Conservation (phyloP, 495 filamentous ascomycete species). For the Tuber melanosporum region DNA sequence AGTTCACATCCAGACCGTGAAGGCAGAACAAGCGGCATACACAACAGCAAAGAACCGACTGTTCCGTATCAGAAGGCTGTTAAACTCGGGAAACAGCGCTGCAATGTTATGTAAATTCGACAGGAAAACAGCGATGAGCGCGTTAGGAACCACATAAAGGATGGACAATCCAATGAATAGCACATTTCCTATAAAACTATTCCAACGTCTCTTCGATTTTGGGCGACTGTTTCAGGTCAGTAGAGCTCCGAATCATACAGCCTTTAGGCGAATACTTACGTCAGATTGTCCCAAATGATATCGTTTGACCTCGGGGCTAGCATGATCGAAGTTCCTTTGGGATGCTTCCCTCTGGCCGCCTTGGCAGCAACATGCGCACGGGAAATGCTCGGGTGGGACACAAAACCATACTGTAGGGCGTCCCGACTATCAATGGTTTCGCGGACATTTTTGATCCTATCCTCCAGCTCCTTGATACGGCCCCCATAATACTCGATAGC, state of each 20-base stretch:
- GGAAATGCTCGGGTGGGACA: slow-evolving; percentile 79
- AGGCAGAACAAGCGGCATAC: slow-evolving; percentile 15
- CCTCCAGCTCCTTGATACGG: slow-evolving; percentile 74
- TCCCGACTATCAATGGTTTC: slow-evolving; percentile 76
- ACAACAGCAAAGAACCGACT: slow-evolving; percentile 71
- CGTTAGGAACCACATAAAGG: slow-evolving; percentile 91
- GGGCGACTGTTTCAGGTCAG: slow-evolving; percentile 22
- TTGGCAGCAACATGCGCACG: slow-evolving; percentile 86
- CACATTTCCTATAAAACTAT: slow-evolving; percentile 67
- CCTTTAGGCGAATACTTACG: slow-evolving; percentile 48
- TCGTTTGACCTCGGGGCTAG: slow-evolving; percentile 84
- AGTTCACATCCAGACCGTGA: slow-evolving; percentile 3
- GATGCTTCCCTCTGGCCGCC: slow-evolving; percentile 68
- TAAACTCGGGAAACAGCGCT: slow-evolving; percentile 48
- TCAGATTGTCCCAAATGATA: slow-evolving; percentile 92
- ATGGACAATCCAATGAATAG: slow-evolving; percentile 77
- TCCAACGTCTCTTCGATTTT: slow-evolving; percentile 58
- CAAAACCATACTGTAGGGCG: slow-evolving; percentile 86
- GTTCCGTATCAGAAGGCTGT: slow-evolving; percentile 55
- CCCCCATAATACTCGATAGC: slow-evolving; percentile 89
- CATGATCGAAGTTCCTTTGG: slow-evolving; percentile 66
- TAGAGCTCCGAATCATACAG: not conserved
- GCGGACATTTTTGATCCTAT: slow-evolving; percentile 74
- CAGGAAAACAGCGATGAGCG: slow-evolving; percentile 87
- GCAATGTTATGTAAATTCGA: slow-evolving; percentile 57